Conservation (phyloP, 2,329 filamentous ascomycete species). For the Cryphonectria nitschkei region DNA sequence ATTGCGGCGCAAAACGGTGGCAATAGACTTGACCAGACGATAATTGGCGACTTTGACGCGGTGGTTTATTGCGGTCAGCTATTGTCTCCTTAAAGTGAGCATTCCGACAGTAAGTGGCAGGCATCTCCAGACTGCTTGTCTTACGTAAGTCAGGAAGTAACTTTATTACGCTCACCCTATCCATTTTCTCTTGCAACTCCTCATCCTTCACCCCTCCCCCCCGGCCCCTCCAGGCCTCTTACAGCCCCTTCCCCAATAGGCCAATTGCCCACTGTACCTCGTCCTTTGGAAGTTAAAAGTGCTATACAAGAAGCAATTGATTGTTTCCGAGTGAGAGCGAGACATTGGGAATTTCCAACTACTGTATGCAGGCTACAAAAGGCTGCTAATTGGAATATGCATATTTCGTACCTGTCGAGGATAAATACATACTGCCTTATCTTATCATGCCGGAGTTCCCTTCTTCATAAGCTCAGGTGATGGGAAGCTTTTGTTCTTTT, state of each 20-base stretch:
- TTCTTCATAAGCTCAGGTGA: neutral
- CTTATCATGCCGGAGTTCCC: conserved; percentile 10
- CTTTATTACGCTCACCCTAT: neutral
- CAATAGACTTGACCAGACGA: neutral
- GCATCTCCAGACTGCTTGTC: neutral
- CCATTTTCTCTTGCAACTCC: neutral
- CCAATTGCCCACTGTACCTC: neutral
- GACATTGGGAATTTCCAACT: neutral
- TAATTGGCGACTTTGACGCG: neutral
- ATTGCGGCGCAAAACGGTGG: neutral
- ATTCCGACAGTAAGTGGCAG: neutral
- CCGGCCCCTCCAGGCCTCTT: no score
- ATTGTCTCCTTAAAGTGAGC: neutral
- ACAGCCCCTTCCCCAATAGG: neutral
- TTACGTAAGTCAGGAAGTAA: neutral
- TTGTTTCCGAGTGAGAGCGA: neutral
- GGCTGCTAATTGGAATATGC: neutral
- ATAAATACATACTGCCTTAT: neutral
- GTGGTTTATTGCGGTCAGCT: neutral
- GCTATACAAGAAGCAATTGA: neutral
- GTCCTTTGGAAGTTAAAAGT: neutral
- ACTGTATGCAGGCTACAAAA: neutral
- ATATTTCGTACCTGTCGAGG: neutral
- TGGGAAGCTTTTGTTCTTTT: neutral
- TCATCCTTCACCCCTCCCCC: neutral